phyloP scores from a whole-genome alignment of 2,329 filamentous ascomycete species.

The Curvularia lunata region DNA sequence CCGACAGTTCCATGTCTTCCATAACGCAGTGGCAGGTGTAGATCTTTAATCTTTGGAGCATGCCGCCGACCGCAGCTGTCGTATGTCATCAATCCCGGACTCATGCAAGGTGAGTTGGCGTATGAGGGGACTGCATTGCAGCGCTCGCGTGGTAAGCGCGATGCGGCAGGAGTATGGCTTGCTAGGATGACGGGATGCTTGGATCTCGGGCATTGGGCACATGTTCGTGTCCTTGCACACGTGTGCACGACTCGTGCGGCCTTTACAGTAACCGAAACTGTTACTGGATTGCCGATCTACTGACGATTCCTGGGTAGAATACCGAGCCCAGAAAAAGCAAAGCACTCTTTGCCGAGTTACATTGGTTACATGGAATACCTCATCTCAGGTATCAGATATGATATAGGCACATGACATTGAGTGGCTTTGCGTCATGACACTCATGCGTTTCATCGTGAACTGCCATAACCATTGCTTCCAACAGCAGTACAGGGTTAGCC shows the following conservation, averaged over 20 bases:
- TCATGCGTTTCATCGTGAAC: not conserved
- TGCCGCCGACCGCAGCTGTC: constrained; percentile 2
- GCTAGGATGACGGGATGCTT: constrained; percentile 5
- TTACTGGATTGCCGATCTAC: constrained; percentile 1
- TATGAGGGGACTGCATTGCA: constrained; percentile 8
- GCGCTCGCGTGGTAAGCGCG: constrained; percentile 13
- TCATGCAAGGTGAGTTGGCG: constrained; percentile 18
- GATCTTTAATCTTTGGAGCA: constrained; percentile 1
- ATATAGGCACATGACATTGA: constrained; percentile 2
- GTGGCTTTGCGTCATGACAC: constrained; percentile 4
- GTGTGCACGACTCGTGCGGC: constrained; percentile 14
- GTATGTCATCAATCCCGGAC: not conserved
- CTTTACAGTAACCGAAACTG: constrained; percentile 8
- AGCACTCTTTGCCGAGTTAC: not conserved
- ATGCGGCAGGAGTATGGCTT: constrained; percentile 4
- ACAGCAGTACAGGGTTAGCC: constrained; percentile 1
- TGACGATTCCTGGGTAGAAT: not conserved
- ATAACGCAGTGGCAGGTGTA: not conserved
- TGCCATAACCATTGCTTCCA: constrained; percentile 1
- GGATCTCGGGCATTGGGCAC: constrained; percentile 20
- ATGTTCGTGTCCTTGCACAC: constrained; percentile 18
- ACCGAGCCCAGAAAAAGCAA: not conserved
- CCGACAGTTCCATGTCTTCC: not conserved
- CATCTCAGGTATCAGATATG: not conserved
- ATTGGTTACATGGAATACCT: not conserved